Evolutionary conservation across 1,139 yeast genomes (phyloP).

Genomic region (Suhomyces bokatorum): DNA sequence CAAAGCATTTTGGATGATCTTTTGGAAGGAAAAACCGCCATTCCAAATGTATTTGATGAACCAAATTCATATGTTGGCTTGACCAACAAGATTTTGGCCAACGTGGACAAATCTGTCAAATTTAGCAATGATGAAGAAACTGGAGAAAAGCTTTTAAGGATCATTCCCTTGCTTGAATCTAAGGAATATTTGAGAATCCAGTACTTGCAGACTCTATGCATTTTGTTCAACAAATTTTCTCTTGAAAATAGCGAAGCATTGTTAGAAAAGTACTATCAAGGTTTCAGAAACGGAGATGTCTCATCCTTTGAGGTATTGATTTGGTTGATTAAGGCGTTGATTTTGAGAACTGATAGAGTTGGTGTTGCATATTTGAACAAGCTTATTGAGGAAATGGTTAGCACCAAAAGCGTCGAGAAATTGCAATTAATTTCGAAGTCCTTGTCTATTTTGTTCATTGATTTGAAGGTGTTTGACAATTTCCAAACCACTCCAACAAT

Average conservation of each 20-base stretch:
- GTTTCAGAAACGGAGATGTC: slow-evolving; percentile 1
- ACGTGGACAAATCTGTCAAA: slow-evolving; percentile 41
- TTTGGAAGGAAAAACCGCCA: slow-evolving; percentile 23
- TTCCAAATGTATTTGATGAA: slow-evolving; percentile 21
- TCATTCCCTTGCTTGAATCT: slow-evolving; percentile 16
- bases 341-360: slow-evolving; percentile 54
- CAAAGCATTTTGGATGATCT: slow-evolving; percentile 39
- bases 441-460: slow-evolving; percentile 65
- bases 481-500: slow-evolving; percentile 21
- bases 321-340: slow-evolving; percentile 74
- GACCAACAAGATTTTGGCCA: slow-evolving; percentile 52
- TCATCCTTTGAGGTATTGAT: slow-evolving; percentile 50
- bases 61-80: slow-evolving; percentile 48
- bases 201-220: slow-evolving; percentile 58
- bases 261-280: slow-evolving; percentile 3
- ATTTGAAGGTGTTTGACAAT: slow-evolving; percentile 59
- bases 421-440: slow-evolving; percentile 43
- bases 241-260: not conserved
- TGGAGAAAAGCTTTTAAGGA: slow-evolving; percentile 19
- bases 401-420: slow-evolving; percentile 6
- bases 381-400: slow-evolving; percentile 22
- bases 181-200: slow-evolving; percentile 47
- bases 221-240: slow-evolving; percentile 54
- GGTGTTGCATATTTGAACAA: slow-evolving; percentile 43
- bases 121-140: slow-evolving; percentile 13